Evolutionary conservation across 148 eudicot genomes (phyloP).

Genomic region (Vaccinium darrowii): DNA sequence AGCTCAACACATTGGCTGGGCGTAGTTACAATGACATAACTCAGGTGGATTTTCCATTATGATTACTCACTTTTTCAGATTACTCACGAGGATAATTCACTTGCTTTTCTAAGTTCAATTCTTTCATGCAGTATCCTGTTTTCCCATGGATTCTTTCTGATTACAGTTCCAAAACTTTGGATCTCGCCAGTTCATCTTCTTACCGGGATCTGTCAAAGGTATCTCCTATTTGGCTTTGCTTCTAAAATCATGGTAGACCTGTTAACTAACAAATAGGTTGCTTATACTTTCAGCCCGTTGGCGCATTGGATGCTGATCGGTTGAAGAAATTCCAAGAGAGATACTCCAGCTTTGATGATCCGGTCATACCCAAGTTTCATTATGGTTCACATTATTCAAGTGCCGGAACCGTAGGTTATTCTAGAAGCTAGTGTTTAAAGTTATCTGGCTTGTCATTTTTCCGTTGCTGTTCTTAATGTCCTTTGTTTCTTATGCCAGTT

Average conservation of each 20-base stretch:
- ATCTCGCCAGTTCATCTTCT: constrained; percentile 73
- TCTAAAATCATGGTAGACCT: constrained; percentile 1
- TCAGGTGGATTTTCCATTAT: constrained; percentile 49
- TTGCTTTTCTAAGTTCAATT: constrained; percentile 15
- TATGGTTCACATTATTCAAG: constrained; percentile 99
- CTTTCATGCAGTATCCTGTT: constrained; percentile 90
- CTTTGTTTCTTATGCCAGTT: not conserved
- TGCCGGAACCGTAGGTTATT: constrained; percentile 81
- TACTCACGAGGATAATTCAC: not conserved
- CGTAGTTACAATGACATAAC: constrained; percentile 99
- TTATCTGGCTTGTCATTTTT: not conserved
- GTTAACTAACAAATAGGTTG: constrained; percentile 24
- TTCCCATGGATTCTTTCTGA: constrained; percentile 99
- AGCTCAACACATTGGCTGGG: constrained; percentile 97
- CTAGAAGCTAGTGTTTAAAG: constrained; percentile 6
- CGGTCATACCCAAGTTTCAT: constrained; percentile 92
- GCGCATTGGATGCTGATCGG: constrained; percentile 86
- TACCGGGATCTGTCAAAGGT: constrained; percentile 99
- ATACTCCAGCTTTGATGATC: constrained; percentile 88
- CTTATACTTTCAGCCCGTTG: constrained; percentile 67
- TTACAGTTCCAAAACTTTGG: constrained; percentile 73
- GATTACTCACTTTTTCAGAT: constrained; percentile 3
- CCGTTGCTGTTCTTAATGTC: not conserved
- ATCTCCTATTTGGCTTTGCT: constrained; percentile 11
- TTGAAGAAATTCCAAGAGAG: constrained; percentile 87